Evolutionary conservation across 2,329 filamentous ascomycete genomes (phyloP), one percentile per base, ranked within the genome.

Genomic region (Aspergillus quadricinctus): DNA sequence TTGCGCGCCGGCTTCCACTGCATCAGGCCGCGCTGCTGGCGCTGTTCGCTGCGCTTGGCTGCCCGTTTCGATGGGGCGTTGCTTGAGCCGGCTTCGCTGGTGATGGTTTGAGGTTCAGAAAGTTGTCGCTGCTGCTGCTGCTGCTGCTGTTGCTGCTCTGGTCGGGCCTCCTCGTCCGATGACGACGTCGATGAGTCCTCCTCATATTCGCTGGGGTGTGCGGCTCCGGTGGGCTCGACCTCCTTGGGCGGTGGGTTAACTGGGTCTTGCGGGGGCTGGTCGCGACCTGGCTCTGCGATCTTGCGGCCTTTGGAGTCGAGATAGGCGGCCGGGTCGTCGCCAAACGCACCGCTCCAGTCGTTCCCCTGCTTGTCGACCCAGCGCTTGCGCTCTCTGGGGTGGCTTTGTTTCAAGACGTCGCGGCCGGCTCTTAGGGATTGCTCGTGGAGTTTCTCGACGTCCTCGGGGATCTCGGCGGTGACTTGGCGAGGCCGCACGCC

Each of bases 1-100:
- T 96, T 96, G 43, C 93, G 82, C 70, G 92, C 89, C 0, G 93
- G 92, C 68, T 87, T 89, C 92, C 92, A 97, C 73, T 97, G 93
- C 90, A 97, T 96, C 69, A 96, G 67, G 0, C 93, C 93, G 10
- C 92, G 82, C 64, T 97, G 92, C 75, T 92, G 91, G 0, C 92
- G 84, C 71, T 92, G 88, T 70, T 97, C 80, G 35, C 71, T 76
- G 49, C 75, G 73, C 57, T 71, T 73, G 52, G 74, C 75, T 10
- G 70, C 71, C 57, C 67, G 72, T 35, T 75, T 71, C 3, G 67
- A 68, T 11, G 61, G 50, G 6, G 49, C 59, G 21, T 49, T 52
- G 51, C 64, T 52, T 41, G 52, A 56, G 14, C 21, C 53, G 11
- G 55, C 49, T 31, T 41, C 41, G 45, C 53, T 45, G 53, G 27